Evolutionary conservation across 2,329 filamentous ascomycete species (phyloP).

Genomic region (Rhinocladiella mackenziei): DNA sequence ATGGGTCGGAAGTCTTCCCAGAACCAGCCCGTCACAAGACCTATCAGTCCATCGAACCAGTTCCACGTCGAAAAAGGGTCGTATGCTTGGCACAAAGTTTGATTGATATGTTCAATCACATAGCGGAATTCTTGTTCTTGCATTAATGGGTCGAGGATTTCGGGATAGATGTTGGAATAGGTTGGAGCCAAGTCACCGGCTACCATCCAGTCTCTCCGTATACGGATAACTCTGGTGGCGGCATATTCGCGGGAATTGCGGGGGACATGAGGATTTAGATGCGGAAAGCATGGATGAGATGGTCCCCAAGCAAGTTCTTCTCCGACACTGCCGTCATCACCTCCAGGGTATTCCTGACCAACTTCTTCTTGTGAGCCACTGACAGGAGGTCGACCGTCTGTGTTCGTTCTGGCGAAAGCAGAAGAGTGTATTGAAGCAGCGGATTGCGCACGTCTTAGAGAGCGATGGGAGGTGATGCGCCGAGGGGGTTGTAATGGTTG

Average conservation of each 20-base stretch:
- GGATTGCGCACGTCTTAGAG: slow-evolving; percentile 38
- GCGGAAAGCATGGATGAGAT: slow-evolving; percentile 88
- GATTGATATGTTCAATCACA: slow-evolving; percentile 77
- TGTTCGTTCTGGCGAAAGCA: slow-evolving; percentile 34
- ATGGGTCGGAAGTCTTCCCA: slow-evolving; percentile 81
- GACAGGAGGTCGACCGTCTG: slow-evolving; percentile 29
- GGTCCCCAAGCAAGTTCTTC: slow-evolving; percentile 84
- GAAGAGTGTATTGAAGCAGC: slow-evolving; percentile 41
- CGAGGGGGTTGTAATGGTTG: slow-evolving; percentile 29
- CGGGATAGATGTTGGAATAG: slow-evolving; percentile 92
- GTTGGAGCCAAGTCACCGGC: slow-evolving; percentile 86
- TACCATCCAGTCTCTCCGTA: slow-evolving; percentile 86
- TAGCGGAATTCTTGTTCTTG: slow-evolving; percentile 80
- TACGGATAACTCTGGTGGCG: slow-evolving; percentile 82
- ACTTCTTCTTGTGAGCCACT: slow-evolving; percentile 25
- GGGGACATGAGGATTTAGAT: slow-evolving; percentile 86
- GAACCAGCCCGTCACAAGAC: slow-evolving; percentile 82
- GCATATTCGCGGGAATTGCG: slow-evolving; percentile 68
- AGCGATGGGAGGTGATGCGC: slow-evolving; percentile 25
- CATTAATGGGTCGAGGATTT: slow-evolving; percentile 84
- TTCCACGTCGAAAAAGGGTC: slow-evolving; percentile 73
- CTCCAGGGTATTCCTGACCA: slow-evolving; percentile 12
- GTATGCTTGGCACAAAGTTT: slow-evolving; percentile 70
- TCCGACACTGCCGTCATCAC: slow-evolving; percentile 54
- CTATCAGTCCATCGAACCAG: slow-evolving; percentile 72